A percentile compares a stretch with the other conserved stretches of the same genome.
Evolutionary conservation across 257 asterid species (phyloP).

Genomic region (Lithospermum erythrorhizon): DNA sequence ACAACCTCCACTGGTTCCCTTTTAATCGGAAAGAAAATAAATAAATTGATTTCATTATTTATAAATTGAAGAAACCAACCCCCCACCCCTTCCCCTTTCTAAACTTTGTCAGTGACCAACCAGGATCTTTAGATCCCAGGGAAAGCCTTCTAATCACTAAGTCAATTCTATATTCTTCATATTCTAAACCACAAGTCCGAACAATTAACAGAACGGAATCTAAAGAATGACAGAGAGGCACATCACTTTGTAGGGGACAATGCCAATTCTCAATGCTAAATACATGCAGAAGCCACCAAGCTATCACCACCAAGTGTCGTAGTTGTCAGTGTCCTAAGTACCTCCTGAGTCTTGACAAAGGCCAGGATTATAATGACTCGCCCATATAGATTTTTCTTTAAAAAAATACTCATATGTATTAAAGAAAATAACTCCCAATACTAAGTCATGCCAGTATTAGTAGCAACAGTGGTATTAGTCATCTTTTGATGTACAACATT

Average conservation of each 20-base stretch:
- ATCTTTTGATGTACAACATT: constrained; percentile 15
- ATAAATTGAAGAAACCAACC: background rate
- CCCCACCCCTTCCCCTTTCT: background rate
- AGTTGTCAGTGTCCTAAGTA: background rate
- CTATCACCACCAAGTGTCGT: background rate
- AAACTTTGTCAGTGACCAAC: background rate
- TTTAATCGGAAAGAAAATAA: background rate
- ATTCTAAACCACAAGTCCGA: no score
- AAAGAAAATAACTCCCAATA: constrained; percentile 19
- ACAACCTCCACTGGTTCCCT: background rate
- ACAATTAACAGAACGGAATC: no score
- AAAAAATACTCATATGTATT: no score
- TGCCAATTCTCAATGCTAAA: background rate
- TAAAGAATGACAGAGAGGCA: background rate
- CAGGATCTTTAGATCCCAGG: background rate
- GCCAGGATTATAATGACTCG: background rate
- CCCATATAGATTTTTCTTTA: background rate
- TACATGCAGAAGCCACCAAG: background rate
- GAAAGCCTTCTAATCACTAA: background rate
- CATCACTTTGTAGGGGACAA: no score
- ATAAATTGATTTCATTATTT: background rate
- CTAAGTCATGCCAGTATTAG: constrained; percentile 18
- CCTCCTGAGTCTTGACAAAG: background rate
- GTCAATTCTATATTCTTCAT: no score
- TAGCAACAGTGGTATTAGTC: constrained; percentile 11